Evolutionary conservation across 495 filamentous ascomycete genomes (phyloP), one percentile per base, ranked within the genome.

Genomic region (Aspergillus affinis): DNA sequence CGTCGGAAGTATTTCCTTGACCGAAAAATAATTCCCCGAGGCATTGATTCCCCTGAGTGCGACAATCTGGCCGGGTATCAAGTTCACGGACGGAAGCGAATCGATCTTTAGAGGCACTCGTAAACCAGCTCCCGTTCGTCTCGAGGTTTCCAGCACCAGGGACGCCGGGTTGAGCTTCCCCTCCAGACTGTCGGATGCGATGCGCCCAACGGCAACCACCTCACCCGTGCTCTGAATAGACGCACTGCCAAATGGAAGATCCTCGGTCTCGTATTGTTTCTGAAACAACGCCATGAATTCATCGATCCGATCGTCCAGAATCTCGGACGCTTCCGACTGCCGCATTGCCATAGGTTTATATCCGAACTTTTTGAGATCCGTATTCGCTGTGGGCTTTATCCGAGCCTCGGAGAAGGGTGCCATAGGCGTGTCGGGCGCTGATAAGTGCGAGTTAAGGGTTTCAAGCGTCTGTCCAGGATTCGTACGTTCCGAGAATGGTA

Each of bases 321-420:
- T 89, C 72, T 97, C 93, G 3, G 92, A 93, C 2, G 91, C 86
- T 65, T 97, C 93, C 5, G 91, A 91, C 13, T 93, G 81, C 63
- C 94, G 95, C 91, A 96, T 96, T 29, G 91, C 89, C 77, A 97
- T 88, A 0, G 91, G 88, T 64, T 92, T 92, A 72, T 97, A 98
- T 9, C 84, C 85, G 54, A 97, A 89, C 67, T 96, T 97, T 68
- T 90, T 92, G 54, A 89, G 78, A 65, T 98, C 94, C 3, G 88
- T 90, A 61, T 90, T 89, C 17, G 89, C 87, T 2, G 84, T 90
- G 5, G 94, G 82, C 67, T 86, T 90, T 72, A 97, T 87, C 15
- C 94, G 89, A 4, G 91, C 65, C 68, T 94, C 90, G 3, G 82
- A 62, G 61, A 83, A 87, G 2, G 91, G 90, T 20, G 85, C 87